These are phyloP conservation scores for Eucalyptus cloeziana DNA, from an alignment of 345 rosid species.

Conservation along the genomic window DNA sequence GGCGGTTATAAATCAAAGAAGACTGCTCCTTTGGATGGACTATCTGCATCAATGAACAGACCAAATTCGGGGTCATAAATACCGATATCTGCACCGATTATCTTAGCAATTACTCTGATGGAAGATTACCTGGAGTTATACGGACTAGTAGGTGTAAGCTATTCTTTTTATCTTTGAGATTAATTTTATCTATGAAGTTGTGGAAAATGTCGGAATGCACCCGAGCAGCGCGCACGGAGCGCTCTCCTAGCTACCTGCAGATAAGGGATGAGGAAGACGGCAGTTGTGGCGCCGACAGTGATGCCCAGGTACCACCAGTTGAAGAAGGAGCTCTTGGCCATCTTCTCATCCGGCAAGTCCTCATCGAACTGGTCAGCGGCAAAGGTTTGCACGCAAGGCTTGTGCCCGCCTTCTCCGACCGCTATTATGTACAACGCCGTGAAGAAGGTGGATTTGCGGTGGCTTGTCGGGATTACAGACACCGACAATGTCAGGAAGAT, in stretches of 20 bases:
- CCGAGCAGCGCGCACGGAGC: background rate
- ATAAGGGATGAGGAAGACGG: conserved; percentile 52
- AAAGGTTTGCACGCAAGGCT: conserved; percentile 89
- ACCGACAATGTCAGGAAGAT: conserved; percentile 52
- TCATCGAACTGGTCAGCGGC: conserved; percentile 95
- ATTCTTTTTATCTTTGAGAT: background rate
- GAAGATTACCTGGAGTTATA: background rate
- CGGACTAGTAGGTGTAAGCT: background rate
- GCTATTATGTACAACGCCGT: conserved; percentile 58
- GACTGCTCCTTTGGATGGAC: background rate
- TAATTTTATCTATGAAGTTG: background rate
- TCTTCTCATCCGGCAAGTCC: conserved; percentile 37
- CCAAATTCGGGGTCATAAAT: background rate
- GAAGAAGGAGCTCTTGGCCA: conserved; percentile 81
- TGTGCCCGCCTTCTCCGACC: conserved; percentile 90
- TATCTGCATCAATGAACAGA: background rate
- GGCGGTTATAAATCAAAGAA: background rate
- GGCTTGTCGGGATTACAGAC: conserved; percentile 17
- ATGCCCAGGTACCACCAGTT: conserved; percentile 82
- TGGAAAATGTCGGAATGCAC: background rate
- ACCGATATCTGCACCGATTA: background rate
- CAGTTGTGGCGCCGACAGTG: conserved; percentile 41
- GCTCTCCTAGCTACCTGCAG: conserved; percentile 30
- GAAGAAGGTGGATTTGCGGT: conserved; percentile 48
- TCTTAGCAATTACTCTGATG: background rate